Evolutionary conservation across 257 asterid genomes (phyloP).

Genomic region (Dorcoceras hygrometricum): DNA sequence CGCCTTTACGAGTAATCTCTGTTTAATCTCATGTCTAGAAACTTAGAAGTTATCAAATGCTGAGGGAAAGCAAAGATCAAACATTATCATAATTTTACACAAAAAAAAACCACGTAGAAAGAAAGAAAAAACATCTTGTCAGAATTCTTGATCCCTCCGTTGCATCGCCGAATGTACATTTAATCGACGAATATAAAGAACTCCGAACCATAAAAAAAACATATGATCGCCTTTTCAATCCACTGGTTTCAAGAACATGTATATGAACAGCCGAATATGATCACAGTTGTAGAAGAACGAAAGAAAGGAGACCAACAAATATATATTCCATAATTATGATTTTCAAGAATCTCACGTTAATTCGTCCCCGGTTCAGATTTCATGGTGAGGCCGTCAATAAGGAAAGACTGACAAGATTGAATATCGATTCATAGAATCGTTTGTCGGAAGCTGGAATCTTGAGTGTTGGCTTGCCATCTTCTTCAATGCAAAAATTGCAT

Average conservation of each 20-base stretch:
- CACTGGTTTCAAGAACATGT: not conserved
- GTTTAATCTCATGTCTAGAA: not conserved
- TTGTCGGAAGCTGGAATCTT: slow-evolving; percentile 22
- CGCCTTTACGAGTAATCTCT: not conserved
- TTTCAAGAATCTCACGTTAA: not conserved
- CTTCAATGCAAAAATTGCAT: not conserved
- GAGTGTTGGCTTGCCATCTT: slow-evolving; percentile 8
- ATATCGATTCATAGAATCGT: not conserved
- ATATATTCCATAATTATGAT: not conserved
- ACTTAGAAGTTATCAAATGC: not conserved
- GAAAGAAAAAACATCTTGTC: not conserved
- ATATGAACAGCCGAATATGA: not conserved
- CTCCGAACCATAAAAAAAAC: too few species aligned
- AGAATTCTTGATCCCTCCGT: not conserved
- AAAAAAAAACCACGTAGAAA: too few species aligned
- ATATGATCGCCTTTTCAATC: too few species aligned
- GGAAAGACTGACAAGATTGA: slow-evolving; percentile 20
- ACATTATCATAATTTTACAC: not conserved
- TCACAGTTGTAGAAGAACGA: not conserved
- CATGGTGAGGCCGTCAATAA: slow-evolving; percentile 14
- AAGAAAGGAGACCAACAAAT: not conserved
- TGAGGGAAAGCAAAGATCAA: not conserved
- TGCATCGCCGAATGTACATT: not conserved
- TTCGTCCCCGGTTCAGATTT: slow-evolving; percentile 1
- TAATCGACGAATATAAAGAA: too few species aligned